phyloP scores from a whole-genome alignment of 495 filamentous ascomycete genomes.

The Venustampulla echinocandica region DNA sequence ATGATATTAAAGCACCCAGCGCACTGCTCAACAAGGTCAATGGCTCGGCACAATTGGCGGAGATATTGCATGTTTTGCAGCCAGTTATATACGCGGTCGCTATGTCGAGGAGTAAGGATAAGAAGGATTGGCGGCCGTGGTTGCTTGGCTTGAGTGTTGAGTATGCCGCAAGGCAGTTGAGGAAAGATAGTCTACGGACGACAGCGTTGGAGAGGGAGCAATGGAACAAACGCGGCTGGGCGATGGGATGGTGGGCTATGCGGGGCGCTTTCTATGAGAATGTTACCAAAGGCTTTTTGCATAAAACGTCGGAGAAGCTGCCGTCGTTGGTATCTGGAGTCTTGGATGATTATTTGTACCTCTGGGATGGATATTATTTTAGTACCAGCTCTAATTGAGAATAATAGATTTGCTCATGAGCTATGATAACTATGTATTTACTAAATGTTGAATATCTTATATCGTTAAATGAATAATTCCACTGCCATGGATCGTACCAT shows the following conservation, averaged over 20 bases:
- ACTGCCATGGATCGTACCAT: no score
- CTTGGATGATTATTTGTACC: constrained; percentile 89
- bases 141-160: constrained; percentile 79
- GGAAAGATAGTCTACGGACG: constrained; percentile 65
- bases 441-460: no score
- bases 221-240: constrained; percentile 75
- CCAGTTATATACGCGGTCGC: constrained; percentile 84
- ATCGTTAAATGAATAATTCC: no score
- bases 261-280: constrained; percentile 94
- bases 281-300: constrained; percentile 70
- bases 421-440: no score
- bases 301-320: constrained; percentile 59
- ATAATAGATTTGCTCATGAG: no score
- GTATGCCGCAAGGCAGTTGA: constrained; percentile 72
- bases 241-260: constrained; percentile 90
- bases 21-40: constrained; percentile 70
- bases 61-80: constrained; percentile 82
- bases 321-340: constrained; percentile 73
- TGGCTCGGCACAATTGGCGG: constrained; percentile 65
- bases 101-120: constrained; percentile 55
- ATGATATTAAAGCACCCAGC: constrained; percentile 87
- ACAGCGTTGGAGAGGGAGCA: constrained; percentile 86
- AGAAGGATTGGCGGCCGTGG: constrained; percentile 82
- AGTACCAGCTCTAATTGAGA: constrained; percentile 24
- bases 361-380: constrained; percentile 98